Base-by-base conservation (phyloP, 2,329 filamentous ascomycete genomes). In the Pestalotiopsis sp. region DNA sequence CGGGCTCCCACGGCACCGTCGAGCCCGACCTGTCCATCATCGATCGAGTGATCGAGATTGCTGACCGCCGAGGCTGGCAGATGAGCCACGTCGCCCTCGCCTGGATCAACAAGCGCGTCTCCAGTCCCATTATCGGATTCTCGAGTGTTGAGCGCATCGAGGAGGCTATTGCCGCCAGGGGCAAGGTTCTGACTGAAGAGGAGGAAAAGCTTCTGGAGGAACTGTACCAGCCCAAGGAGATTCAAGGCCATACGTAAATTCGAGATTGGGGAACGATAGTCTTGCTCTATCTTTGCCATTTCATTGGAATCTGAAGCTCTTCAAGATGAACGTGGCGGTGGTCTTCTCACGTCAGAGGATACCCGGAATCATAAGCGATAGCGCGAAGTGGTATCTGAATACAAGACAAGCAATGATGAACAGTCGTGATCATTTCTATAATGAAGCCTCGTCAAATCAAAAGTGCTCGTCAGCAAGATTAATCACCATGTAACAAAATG, bases 1-100 rank as follows among this genome's bases (percentile, higher is more conserved):
- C 71, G 1, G 70, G 70, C n/a, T 68, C 73, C 2, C 73, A 73
- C 69, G 73, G 74, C 78, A 83, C 67, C 13, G 74, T 79, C 80
- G 76, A 72, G 56, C 71, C 72, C 9, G 76, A 74, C 56, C 73
- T 75, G 17, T 87, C 70, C 13, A 76, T 87, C 68, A 83, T 89
- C 63, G 78, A 79, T 41, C 82, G 87, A 0, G 86, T 90, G 2
- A 83, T 90, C 76, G 85, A 91, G 75, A 72, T 91, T 14, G 87
- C 89, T 0, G 81, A 83, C 70, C 88, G 89, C 78, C 84, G 85
- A 71, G 84, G 81, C 0, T 84, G 87, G 75, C 87, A 84, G 71
- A 92, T 92, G 86, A 86, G 87, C 59, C 86, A 91, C 68, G 86
- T 93, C 23, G 85, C 88, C 1, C 83, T 90, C 67, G 89, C 89